Evolutionary conservation across 257 asterid species (phyloP).

Genomic region (Nyctanthes arbortristis): DNA sequence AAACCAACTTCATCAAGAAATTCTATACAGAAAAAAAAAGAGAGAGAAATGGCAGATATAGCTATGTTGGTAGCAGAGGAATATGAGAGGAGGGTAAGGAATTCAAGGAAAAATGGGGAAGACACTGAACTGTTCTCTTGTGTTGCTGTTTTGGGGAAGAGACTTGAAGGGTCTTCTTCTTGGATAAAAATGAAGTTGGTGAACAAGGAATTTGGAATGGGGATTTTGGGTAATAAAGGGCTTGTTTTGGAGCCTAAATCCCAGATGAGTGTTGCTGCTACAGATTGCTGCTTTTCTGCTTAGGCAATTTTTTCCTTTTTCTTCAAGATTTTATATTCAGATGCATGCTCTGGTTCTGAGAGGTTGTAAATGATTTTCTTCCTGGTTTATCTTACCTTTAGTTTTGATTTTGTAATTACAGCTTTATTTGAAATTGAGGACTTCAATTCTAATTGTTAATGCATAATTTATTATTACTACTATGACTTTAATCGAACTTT

Average conservation of each 20-base stretch:
- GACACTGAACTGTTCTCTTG: conserved; percentile 48
- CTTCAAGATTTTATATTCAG: too few species aligned
- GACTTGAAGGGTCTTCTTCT: conserved; percentile 32
- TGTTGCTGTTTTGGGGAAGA: conserved; percentile 36
- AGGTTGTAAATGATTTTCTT: too few species aligned
- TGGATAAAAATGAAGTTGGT: conserved; percentile 35
- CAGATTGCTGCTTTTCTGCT: conserved; percentile 64
- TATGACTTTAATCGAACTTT: too few species aligned
- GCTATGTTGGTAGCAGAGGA: conserved; percentile 89
- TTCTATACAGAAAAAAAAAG: neutral
- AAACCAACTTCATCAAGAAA: neutral
- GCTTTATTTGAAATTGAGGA: too few species aligned
- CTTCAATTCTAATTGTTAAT: too few species aligned
- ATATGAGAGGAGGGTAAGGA: conserved; percentile 70
- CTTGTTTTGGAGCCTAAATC: conserved; percentile 43
- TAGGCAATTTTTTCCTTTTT: conserved; percentile 7
- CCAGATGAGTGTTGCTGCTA: conserved; percentile 54
- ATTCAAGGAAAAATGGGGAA: conserved; percentile 55
- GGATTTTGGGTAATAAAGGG: conserved; percentile 1
- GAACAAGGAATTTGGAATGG: conserved; percentile 7
- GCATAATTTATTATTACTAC: too few species aligned
- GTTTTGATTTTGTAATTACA: too few species aligned
- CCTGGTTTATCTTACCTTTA: too few species aligned
- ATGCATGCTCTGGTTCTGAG: too few species aligned
- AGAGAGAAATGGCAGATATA: conserved; percentile 64